Base-by-base conservation (phyloP, 192 early-diverging fungal genomes). In the Dispira parvispora region DNA sequence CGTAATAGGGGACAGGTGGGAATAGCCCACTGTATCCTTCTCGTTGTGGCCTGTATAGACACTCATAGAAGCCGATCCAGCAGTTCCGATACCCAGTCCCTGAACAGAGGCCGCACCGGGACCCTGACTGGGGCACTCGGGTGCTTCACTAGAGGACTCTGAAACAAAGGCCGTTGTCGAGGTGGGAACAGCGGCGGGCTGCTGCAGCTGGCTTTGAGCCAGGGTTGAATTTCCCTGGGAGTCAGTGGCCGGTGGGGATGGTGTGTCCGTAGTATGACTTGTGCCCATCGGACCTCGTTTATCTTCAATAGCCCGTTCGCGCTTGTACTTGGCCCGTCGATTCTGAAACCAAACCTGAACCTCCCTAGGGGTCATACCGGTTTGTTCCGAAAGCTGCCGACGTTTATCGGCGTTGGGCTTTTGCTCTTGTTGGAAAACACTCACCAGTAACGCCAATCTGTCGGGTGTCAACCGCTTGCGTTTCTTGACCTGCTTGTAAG, bases 291-390 rank as follows among this genome's bases (percentile, higher is more conserved):
- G 57, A 43, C 57, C 43, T 18, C 57, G 57, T 21, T 60, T 60
- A 11, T 43, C 57, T 27, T 60, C 57, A 13, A 42, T 27, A 18
- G 57, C 57, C 12, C 57, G 57, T 62, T 90, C 83, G 43, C 82
- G 75, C 71, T 90, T 90, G 49, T 83, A 77, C 70, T 94, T 94
- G 42, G 91, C 91, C 43, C 91, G 77, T 20, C 88, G 82, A 68
- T 91, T 91, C 66, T 91, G 89, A 73, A 91, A 91, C 90, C 88
- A 90, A 26, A 90, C 83, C 65, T 90, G 88, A 25, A 90, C 80
- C 0, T 80, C 83, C 45, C 86, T 74, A 0, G 86, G 78, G 26
- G 81, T 78, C 78, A 90, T 82, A 20, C 75, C 79, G 43, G 88
- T 65, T 67, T 84, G 64, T 52, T 77, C 69, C 11, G 84, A 84